Evolutionary conservation across 1,139 yeast genomes (phyloP), one percentile per base, ranked within the genome.

Genomic region (Yamadazyma triangularis): DNA sequence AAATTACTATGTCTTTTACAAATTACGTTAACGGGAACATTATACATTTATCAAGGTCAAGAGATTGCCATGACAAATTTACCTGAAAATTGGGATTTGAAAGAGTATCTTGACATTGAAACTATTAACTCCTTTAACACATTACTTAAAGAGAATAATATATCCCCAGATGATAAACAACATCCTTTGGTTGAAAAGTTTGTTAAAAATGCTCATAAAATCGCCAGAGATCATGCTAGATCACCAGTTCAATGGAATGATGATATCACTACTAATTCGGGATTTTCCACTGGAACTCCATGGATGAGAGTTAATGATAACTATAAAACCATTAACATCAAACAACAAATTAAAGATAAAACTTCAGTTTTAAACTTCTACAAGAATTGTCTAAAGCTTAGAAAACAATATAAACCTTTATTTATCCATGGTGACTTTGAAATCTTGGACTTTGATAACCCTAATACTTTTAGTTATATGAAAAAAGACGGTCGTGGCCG

Each of bases 181-280:
- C 40, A 34, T 13, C 32, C 32, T 8, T 51, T 54, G 37, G 49
- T 53, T 36, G 43, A 48, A 25, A 40, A 44, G 28, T 52, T 60
- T 33, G 39, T 67, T 55, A 60, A 61, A 33, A 47, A 41, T 18
- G 50, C 68, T 36, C 54, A 57, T 34, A 44, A 65, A 31, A 38
- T 65, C 13, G 71, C 76, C 9, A 60, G 80, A 48, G 80, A 75
- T 46, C 64, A 77, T 42, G 70, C 79, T 5, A 63, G 82, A 49
- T 63, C 78, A 6, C 82, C 82, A 20, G 71, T 76, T 40, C 81
- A 73, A 47, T 76, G 82, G 82, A n/a, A n/a, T n/a, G n/a, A n/a
- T n/a, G 69, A 66, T 38, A 48, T 48, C 28, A 45, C 61, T 2
- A 57, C 47, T 9, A 45, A 63, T 39, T 77, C 60, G 21, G 81